phyloP scores from a whole-genome alignment of 1,284 basidiomycete genomes.

The Xanthoconium separans region DNA sequence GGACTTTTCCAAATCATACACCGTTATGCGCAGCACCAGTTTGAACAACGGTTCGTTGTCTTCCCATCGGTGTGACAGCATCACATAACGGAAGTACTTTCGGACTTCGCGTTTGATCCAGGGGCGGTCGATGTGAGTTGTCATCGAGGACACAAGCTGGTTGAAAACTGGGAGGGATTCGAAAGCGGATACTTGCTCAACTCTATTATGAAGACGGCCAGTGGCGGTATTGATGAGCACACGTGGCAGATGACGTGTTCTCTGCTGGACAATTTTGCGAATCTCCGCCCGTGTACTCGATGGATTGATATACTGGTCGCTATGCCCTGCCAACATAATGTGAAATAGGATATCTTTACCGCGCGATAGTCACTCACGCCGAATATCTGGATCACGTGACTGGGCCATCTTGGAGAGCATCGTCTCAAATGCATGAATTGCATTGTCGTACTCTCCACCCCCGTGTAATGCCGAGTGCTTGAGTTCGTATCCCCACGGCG shows the following conservation, averaged over 20 bases:
- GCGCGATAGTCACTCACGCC: not conserved
- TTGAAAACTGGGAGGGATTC: not conserved
- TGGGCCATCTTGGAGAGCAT: not conserved
- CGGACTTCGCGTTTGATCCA: not conserved
- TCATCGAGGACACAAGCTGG: not conserved
- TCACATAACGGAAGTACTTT: not conserved
- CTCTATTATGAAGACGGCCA: not conserved
- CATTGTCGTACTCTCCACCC: not conserved
- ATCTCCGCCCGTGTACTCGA: not conserved
- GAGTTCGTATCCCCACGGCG: not conserved
- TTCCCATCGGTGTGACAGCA: not conserved
- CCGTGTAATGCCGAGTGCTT: not conserved
- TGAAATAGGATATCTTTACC: not conserved
- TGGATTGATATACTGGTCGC: not conserved
- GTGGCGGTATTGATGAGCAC: not conserved
- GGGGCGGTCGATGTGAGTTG: not conserved
- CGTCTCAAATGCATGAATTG: not conserved
- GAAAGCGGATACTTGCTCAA: not conserved
- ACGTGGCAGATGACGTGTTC: not conserved
- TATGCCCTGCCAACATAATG: not conserved
- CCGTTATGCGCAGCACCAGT: not conserved
- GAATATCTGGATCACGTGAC: not conserved
- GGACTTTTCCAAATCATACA: not conserved
- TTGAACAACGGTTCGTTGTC: not conserved
- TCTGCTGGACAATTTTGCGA: not conserved